phyloP scores from a whole-genome alignment of 208 protist species.

The Leishmania turanica region DNA sequence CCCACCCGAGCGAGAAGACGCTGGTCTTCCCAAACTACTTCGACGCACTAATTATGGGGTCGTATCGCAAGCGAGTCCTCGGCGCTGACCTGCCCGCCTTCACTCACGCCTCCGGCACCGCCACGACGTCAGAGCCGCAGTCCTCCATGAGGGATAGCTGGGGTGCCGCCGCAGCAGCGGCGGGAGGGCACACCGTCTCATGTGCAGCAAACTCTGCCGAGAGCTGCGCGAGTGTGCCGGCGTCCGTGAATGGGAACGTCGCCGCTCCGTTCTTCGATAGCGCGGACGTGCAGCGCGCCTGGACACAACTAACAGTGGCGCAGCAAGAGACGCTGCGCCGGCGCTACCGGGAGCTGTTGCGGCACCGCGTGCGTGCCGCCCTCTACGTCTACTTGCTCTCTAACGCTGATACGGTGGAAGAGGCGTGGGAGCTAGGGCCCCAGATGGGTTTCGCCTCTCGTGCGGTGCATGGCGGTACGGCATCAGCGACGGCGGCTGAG shows the following conservation, averaged over 20 bases:
- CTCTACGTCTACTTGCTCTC: slow-evolving; percentile 23
- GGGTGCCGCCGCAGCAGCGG: background rate
- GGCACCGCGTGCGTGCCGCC: slow-evolving; percentile 25
- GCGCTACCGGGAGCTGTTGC: slow-evolving; percentile 26
- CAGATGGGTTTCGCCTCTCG: slow-evolving; percentile 9
- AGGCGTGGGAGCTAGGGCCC: slow-evolving; percentile 21
- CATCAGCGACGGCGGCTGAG: background rate
- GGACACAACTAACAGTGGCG: slow-evolving; percentile 2
- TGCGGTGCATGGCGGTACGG: background rate
- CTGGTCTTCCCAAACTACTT: slow-evolving; percentile 55
- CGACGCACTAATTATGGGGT: slow-evolving; percentile 37
- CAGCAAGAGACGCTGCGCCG: slow-evolving; percentile 27
- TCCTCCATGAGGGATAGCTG: background rate
- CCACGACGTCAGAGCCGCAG: background rate
- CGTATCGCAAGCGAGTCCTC: slow-evolving; percentile 20
- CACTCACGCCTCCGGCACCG: background rate
- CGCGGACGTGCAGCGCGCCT: slow-evolving; percentile 23
- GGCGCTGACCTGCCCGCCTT: background rate
- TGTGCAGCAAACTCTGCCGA: background rate
- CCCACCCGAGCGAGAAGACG: slow-evolving; percentile 25
- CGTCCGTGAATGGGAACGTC: too few species aligned
- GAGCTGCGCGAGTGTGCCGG: background rate
- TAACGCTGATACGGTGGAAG: slow-evolving; percentile 8
- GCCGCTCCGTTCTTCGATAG: background rate
- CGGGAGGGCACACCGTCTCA: background rate